Evolutionary conservation across 495 filamentous ascomycete species (phyloP).

Genomic region (Aspergillus homomorphus): DNA sequence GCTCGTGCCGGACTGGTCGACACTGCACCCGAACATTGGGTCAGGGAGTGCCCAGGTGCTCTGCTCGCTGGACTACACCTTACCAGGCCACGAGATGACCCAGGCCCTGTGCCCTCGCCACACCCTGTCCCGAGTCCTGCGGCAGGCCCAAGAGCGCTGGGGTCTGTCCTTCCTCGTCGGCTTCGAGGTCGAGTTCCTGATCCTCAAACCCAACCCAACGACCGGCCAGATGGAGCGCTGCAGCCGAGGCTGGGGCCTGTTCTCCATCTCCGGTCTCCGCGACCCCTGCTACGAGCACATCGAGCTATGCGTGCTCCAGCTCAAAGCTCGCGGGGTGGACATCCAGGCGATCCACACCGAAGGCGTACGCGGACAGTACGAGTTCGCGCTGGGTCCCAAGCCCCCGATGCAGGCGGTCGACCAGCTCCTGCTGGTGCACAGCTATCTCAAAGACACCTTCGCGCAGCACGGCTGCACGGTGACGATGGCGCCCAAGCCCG

Average conservation of each 20-base stretch:
- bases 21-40: not conserved
- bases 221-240: conserved; percentile 6
- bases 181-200: conserved; percentile 71
- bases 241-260: conserved; percentile 4
- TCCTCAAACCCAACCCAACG: conserved; percentile 31
- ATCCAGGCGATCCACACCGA: conserved; percentile 66
- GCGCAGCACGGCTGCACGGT: conserved; percentile 54
- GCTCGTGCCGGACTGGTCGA: not conserved
- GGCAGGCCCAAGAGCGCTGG: not conserved
- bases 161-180: conserved; percentile 53
- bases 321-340: conserved; percentile 52
- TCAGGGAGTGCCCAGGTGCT: not conserved
- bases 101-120: not conserved
- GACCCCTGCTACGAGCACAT: conserved; percentile 49
- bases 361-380: conserved; percentile 58
- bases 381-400: conserved; percentile 59
- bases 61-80: not conserved
- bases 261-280: conserved; percentile 48
- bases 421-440: conserved; percentile 55
- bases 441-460: conserved; percentile 58
- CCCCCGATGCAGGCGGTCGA: conserved; percentile 63
- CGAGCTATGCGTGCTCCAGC: conserved; percentile 43
- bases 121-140: not conserved
- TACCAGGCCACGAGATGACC: not conserved
- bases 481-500: conserved; percentile 66